Conservation (phyloP, 164 flowering plant genomes). For the Sextonia rubra region DNA sequence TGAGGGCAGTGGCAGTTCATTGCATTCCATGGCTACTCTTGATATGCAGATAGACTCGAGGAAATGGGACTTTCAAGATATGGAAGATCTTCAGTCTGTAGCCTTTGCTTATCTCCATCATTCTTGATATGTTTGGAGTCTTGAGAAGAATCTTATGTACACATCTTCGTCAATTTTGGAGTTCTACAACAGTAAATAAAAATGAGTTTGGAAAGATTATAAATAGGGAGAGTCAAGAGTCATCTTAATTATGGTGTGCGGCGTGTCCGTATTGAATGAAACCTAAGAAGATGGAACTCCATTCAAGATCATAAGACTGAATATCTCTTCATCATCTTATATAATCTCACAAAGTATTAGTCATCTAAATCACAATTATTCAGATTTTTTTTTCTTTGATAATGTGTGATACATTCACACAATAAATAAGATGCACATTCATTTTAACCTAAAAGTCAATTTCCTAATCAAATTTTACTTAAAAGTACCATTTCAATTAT, state of each 20-base stretch:
- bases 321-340: too few species aligned
- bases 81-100: slow-evolving; percentile 59
- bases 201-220: neutral
- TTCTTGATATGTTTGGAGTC: slow-evolving; percentile 19
- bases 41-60: slow-evolving; percentile 37
- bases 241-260: too few species aligned
- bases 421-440: neutral
- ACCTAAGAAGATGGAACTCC: too few species aligned
- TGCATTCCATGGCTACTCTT: slow-evolving; percentile 41
- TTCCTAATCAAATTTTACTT: neutral
- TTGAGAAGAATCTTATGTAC: neutral
- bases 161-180: neutral
- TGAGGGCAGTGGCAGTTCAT: slow-evolving; percentile 20
- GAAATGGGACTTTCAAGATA: slow-evolving; percentile 56
- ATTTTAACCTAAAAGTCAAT: neutral
- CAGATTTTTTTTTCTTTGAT: neutral
- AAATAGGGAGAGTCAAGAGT: too few species aligned
- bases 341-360: neutral
- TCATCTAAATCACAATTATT: neutral
- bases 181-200: neutral
- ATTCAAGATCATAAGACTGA: too few species aligned
- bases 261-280: too few species aligned
- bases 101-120: slow-evolving; percentile 54
- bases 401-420: neutral
- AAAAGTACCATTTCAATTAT: too few species aligned